Conservation (phyloP, 2,329 filamentous ascomycete genomes). For the Calonectria hongkongensis region DNA sequence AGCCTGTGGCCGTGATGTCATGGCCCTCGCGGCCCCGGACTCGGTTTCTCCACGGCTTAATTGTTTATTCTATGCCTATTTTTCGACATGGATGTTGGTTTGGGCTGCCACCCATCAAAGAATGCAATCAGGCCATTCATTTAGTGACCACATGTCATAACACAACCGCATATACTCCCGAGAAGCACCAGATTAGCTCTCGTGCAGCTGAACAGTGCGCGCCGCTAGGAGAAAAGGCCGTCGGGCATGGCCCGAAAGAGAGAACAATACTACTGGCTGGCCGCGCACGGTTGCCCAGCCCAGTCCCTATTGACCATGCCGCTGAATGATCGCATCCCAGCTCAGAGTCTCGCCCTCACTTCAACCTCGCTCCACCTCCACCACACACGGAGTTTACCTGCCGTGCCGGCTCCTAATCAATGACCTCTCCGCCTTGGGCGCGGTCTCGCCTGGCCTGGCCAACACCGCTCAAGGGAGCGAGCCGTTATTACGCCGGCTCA, state of each 20-base stretch:
- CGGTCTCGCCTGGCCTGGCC: not conserved
- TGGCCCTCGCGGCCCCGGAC: conserved; percentile 5
- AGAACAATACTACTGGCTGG: conserved; percentile 29
- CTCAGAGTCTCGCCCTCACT: conserved; percentile 40
- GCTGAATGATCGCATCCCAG: conserved; percentile 36
- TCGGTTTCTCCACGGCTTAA: conserved; percentile 12
- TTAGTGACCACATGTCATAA: not conserved
- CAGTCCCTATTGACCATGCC: conserved; percentile 42
- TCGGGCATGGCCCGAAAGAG: not conserved
- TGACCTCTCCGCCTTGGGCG: not conserved
- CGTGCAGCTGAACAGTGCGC: not conserved
- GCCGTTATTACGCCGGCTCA: not conserved
- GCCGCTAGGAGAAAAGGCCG: conserved; percentile 5
- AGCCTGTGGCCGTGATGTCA: not conserved
- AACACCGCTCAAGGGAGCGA: not conserved
- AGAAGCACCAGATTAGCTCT: conserved; percentile 8
- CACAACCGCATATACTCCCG: not conserved
- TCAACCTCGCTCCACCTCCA: not conserved
- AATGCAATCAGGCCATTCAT: conserved; percentile 4
- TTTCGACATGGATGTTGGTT: not conserved
- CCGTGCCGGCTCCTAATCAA: not conserved
- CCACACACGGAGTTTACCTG: conserved; percentile 33
- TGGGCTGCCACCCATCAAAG: not conserved
- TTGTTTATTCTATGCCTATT: conserved; percentile 23
- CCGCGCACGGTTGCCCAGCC: not conserved